A percentile compares a stretch with the other conserved stretches of the same genome.
phyloP scores from a whole-genome alignment of 2,329 filamentous ascomycete genomes.

The Chalaropsis ovoidea region DNA sequence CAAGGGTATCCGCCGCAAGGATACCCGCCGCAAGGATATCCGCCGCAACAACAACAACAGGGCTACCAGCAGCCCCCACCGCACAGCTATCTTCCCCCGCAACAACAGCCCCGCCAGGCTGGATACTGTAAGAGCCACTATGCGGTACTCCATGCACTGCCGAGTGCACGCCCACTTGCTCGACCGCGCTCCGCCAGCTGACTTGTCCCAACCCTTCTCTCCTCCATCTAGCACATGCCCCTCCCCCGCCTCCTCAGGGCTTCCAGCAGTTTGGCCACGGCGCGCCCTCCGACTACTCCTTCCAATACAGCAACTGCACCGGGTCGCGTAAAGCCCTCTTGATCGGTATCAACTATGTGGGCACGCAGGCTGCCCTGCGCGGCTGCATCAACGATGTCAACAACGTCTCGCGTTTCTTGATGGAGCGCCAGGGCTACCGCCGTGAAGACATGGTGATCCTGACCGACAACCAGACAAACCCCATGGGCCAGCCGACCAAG shows the following conservation, averaged over 20 bases:
- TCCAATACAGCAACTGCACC: slow-evolving; percentile 85
- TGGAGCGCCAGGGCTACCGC: slow-evolving; percentile 45
- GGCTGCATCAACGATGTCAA: slow-evolving; percentile 53
- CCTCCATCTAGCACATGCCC: slow-evolving; percentile 33
- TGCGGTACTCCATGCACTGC: not conserved
- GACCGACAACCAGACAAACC: slow-evolving; percentile 48
- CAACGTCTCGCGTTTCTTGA: slow-evolving; percentile 48
- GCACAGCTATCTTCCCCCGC: slow-evolving; percentile 1
- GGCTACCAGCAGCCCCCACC: slow-evolving; percentile 23
- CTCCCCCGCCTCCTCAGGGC: slow-evolving; percentile 55
- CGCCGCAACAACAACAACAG: slow-evolving; percentile 12
- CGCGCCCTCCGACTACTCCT: slow-evolving; percentile 69
- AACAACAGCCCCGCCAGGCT: slow-evolving; percentile 9
- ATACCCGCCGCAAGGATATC: slow-evolving; percentile 13
- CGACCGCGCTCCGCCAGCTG: not conserved
- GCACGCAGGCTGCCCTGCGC: slow-evolving; percentile 45
- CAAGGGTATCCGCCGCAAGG: slow-evolving; percentile 16
- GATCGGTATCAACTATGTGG: slow-evolving; percentile 53
- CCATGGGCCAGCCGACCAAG: slow-evolving; percentile 47
- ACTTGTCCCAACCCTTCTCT: slow-evolving; percentile 35
- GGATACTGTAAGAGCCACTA: slow-evolving; percentile 8
- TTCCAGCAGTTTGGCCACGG: slow-evolving; percentile 69
- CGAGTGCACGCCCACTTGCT: not conserved
- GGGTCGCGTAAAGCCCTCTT: slow-evolving; percentile 58
- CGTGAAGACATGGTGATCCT: slow-evolving; percentile 49